A percentile compares a stretch with the other conserved stretches of the same genome.
Evolutionary conservation across 805 yeast genomes (phyloP).

Genomic region (Candida bentonensis): DNA sequence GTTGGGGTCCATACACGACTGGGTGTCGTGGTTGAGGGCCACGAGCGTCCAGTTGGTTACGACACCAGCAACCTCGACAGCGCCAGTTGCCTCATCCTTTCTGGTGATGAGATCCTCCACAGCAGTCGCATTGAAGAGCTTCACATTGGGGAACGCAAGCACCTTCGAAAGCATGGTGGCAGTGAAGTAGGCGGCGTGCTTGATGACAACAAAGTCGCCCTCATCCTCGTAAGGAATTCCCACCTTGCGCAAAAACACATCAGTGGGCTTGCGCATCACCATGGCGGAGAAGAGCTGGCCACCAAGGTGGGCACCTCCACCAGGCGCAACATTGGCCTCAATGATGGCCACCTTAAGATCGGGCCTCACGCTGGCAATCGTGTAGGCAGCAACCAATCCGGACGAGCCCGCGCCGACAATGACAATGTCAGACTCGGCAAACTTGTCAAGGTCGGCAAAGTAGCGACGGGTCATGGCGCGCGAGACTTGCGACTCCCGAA

Average conservation of each 20-base stretch:
- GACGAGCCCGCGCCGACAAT: slow-evolving; percentile 71
- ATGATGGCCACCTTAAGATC: slow-evolving; percentile 60
- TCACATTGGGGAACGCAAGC: slow-evolving; percentile 56
- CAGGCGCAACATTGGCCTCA: slow-evolving; percentile 64
- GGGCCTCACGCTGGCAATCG: slow-evolving; percentile 58
- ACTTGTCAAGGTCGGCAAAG: slow-evolving; percentile 58
- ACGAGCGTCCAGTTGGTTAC: slow-evolving; percentile 78
- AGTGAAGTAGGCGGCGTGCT: slow-evolving; percentile 67
- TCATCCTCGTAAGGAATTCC: slow-evolving; percentile 61
- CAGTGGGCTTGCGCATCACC: slow-evolving; percentile 73
- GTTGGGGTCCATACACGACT: slow-evolving; percentile 74
- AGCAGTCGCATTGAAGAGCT: slow-evolving; percentile 66
- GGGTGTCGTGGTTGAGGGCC: slow-evolving; percentile 59
- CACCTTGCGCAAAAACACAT: slow-evolving; percentile 47
- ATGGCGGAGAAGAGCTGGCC: slow-evolving; percentile 67
- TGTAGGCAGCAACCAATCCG: slow-evolving; percentile 65
- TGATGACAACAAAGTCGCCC: slow-evolving; percentile 67
- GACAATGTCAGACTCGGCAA: slow-evolving; percentile 61
- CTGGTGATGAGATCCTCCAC: slow-evolving; percentile 72
- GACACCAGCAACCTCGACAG: slow-evolving; percentile 59
- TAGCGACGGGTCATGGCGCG: slow-evolving; percentile 70
- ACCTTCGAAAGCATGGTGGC: slow-evolving; percentile 59
- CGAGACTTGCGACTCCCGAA: slow-evolving; percentile 65
- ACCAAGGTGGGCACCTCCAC: slow-evolving; percentile 72
- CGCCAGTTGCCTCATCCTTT: slow-evolving; percentile 39